phyloP scores from a whole-genome alignment of 116 monocot genomes.

The Iris pallida region DNA sequence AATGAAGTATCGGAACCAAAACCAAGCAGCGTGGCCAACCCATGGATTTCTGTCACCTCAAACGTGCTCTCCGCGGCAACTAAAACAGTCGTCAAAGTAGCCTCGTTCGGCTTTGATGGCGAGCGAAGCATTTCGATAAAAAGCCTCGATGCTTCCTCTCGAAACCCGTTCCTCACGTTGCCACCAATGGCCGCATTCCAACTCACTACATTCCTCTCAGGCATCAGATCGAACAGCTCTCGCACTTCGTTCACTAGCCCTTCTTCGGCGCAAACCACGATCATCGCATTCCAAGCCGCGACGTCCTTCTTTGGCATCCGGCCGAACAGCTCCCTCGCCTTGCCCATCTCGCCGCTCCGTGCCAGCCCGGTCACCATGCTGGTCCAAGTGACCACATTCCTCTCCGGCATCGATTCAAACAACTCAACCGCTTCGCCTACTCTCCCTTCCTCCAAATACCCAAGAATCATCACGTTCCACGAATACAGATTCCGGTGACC shows the following conservation, averaged over 20 bases:
- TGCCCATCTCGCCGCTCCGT: constrained; percentile 15
- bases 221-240: constrained; percentile 31
- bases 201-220: constrained; percentile 24
- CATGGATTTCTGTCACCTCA: constrained; percentile 25
- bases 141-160: constrained; percentile 21
- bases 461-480: constrained; percentile 48
- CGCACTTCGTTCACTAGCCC: constrained; percentile 20
- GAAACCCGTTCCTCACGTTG: constrained; percentile 20
- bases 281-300: constrained; percentile 53
- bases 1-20: constrained; percentile 21
- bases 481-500: constrained; percentile 35
- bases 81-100: constrained; percentile 35
- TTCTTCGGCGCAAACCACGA: constrained; percentile 24
- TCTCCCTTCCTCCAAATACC: constrained; percentile 14
- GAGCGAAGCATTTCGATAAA: constrained; percentile 28
- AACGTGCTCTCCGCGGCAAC: constrained; percentile 4
- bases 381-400: constrained; percentile 44
- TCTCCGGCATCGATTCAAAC: constrained; percentile 30
- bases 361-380: constrained; percentile 44
- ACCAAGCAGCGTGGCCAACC: constrained; percentile 14
- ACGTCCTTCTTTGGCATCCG: constrained; percentile 32
- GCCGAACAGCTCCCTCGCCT: constrained; percentile 30
- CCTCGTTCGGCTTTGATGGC: constrained; percentile 13
- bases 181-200: constrained; percentile 45
- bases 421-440: constrained; percentile 15